Conservation (phyloP, 1,284 basidiomycete species). For the Cutaneotrichosporon cyanovorans region DNA sequence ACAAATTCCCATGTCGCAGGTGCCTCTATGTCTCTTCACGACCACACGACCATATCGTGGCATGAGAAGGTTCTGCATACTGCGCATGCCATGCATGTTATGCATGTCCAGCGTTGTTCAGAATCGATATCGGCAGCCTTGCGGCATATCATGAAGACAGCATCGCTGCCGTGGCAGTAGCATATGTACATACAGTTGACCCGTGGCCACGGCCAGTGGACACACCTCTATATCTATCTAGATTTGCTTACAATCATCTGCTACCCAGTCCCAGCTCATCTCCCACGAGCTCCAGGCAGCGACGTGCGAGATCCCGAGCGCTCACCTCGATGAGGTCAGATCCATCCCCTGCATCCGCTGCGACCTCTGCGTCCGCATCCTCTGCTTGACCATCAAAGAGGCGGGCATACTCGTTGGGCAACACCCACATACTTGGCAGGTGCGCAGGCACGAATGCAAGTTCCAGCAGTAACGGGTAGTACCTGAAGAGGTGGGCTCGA, state of each 20-base stretch:
- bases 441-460: constrained; percentile 62
- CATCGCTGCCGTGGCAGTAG: no score
- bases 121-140: no score
- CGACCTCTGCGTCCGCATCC: constrained; percentile 9
- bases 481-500: constrained; percentile 72
- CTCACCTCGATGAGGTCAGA: constrained; percentile 52
- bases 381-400: constrained; percentile 19
- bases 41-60: no score
- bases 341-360: constrained; percentile 23
- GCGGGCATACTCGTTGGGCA: constrained; percentile 29
- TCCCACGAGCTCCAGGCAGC: constrained; percentile 65
- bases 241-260: background rate
- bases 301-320: constrained; percentile 59
- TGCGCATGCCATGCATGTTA: no score
- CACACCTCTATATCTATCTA: no score
- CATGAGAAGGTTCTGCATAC: no score
- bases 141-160: no score
- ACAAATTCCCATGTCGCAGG: no score
- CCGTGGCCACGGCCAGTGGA: no score
- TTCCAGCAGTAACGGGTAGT: constrained; percentile 69
- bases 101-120: no score
- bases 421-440: constrained; percentile 61
- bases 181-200: no score
- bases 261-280: constrained; percentile 45
- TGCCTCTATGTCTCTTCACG: no score